Evolutionary conservation across 768 basidiomycete genomes (phyloP).

Genomic region (Rickenella mellea): DNA sequence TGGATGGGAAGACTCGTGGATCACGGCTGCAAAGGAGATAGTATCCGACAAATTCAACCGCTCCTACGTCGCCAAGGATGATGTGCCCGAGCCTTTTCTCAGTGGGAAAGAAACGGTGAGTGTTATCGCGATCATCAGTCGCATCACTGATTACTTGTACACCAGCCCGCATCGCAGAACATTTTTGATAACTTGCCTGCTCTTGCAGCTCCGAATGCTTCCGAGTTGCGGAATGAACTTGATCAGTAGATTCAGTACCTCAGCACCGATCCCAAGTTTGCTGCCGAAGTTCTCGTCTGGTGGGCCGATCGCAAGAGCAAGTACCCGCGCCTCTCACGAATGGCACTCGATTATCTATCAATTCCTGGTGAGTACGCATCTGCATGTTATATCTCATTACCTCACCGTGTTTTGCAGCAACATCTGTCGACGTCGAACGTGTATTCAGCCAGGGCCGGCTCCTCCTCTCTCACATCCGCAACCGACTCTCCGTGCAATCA

Average conservation of each 20-base stretch:
- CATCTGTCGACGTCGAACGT: conserved; percentile 19
- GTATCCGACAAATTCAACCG: conserved; percentile 12
- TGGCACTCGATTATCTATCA: conserved; percentile 5
- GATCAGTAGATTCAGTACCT: conserved; percentile 20
- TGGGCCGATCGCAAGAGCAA: conserved; percentile 12
- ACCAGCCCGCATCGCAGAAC: no score
- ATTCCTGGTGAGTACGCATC: conserved; percentile 15
- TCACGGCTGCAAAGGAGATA: conserved; percentile 15
- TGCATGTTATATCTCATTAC: not conserved
- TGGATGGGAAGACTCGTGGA: conserved; percentile 21
- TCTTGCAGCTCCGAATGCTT: not conserved
- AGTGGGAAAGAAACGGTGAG: no score
- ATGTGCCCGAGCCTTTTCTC: no score
- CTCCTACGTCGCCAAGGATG: conserved; percentile 2
- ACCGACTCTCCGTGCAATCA: conserved; percentile 14
- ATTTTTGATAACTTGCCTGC: conserved; percentile 13
- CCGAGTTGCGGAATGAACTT: conserved; percentile 12
- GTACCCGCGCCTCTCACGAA: conserved; percentile 15
- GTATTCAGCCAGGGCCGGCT: conserved; percentile 20
- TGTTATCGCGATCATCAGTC: no score
- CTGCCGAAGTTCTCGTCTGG: conserved; percentile 17
- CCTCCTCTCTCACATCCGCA: conserved; percentile 16
- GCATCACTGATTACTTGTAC: no score
- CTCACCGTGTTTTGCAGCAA: conserved; percentile 12
- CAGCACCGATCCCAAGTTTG: conserved; percentile 10